Evolutionary conservation across 2,329 filamentous ascomycete genomes (phyloP), one percentile per base, ranked within the genome.

Genomic region (Fusarium praegraminearum): DNA sequence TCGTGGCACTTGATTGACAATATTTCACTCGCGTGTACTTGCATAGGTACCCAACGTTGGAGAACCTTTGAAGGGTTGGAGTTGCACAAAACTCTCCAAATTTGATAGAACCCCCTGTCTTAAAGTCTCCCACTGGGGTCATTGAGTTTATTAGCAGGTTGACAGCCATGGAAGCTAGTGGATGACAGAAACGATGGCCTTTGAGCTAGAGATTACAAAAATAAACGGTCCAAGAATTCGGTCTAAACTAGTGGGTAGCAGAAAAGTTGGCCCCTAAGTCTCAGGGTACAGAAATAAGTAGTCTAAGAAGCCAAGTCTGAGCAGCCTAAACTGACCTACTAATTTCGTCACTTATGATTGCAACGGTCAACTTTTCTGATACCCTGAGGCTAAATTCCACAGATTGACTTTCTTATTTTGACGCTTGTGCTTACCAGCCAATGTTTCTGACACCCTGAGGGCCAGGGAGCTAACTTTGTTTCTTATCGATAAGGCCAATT

Each of bases 401-500:
- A 15, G 3, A 4, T 7, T 40, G 7, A 22, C 10, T 12, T 20
- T 3, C 36, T 40, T 22, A 13, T 40, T 40, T 40, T 7, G n/a
- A 22, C 36, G 1, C 36, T 22, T 7, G 4, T 40, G 7, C n/a
- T 20, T 12, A 22, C 11, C n/a, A 20, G 36, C 12, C 36, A 12
- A 20, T 20, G 3, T 40, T 20, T 40, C n/a, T 7, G 11, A 6
- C 12, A 40, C 36, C 12, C 7, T 22, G 12, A 22, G 3, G n/a
- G n/a, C 6, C 35, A 56, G 33, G 28, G 35, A 50, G 44, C 44
- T 30, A 71, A 57, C 54, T 71, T 54, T 60, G 44, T 43, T 57
- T 33, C 67, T 70, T 70, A 70, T 70, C 67, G 67, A 70, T 70
- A 70, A 70, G 67, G 12, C 30, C 45, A 49, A 52, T 47, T 65